Conservation (phyloP, 2,329 filamentous ascomycete genomes). For the Colletotrichum tofieldiae region DNA sequence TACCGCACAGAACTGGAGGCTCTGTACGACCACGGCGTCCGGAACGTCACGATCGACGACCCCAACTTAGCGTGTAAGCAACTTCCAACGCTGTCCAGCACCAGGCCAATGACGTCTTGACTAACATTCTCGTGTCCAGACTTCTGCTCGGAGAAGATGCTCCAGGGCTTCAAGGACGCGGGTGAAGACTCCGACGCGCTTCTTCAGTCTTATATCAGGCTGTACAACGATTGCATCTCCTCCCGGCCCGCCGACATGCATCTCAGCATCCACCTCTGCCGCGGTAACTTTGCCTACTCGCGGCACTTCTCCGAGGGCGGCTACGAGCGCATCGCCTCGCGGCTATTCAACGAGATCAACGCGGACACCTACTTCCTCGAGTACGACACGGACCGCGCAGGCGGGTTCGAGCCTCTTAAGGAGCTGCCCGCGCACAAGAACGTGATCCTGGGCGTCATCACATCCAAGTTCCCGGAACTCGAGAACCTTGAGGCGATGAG, state of each 20-base stretch:
- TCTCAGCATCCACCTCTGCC: conserved; percentile 79
- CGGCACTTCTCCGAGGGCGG: conserved; percentile 76
- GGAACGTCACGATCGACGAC: conserved; percentile 74
- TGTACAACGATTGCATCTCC: conserved; percentile 80
- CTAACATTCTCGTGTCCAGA: conserved; percentile 48
- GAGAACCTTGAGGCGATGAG: conserved; percentile 71
- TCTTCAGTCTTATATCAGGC: conserved; percentile 78
- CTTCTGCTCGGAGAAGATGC: conserved; percentile 75
- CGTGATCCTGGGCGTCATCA: conserved; percentile 74
- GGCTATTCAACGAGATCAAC: conserved; percentile 72
- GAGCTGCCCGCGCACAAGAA: conserved; percentile 74
- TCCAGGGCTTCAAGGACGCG: conserved; percentile 42
- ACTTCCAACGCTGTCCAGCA: background rate
- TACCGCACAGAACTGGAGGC: conserved; percentile 70
- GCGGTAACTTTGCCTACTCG: conserved; percentile 73
- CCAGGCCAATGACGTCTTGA: too few relatives aligned
- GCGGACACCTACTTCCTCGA: conserved; percentile 75
- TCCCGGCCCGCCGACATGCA: conserved; percentile 77
- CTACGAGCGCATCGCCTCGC: conserved; percentile 74
- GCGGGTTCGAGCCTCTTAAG: conserved; percentile 74
- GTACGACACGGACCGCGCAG: conserved; percentile 73
- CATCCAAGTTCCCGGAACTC: conserved; percentile 71
- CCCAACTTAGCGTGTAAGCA: conserved; percentile 67
- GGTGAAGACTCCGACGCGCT: conserved; percentile 63
- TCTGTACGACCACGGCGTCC: conserved; percentile 68